A percentile compares a stretch with the other conserved stretches of the same genome.
Conservation (phyloP, 345 rosid genomes). For the Erysimum cheiranthoides region DNA sequence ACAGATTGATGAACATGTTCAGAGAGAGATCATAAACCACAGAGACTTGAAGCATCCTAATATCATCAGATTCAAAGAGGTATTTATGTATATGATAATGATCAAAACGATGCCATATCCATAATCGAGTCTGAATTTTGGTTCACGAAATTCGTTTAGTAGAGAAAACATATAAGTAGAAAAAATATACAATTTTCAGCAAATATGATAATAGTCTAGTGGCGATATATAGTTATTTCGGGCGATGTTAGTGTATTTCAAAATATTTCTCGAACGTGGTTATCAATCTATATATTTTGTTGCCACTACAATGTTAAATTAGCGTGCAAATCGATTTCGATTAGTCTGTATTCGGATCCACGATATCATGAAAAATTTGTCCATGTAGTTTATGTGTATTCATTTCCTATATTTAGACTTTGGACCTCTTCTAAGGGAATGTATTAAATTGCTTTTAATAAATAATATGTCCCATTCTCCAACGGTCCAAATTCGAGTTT, state of each 20-base stretch:
- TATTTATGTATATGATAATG: slow-evolving; percentile 25
- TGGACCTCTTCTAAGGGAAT: slow-evolving; percentile 36
- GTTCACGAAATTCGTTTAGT: background rate
- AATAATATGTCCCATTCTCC: slow-evolving; percentile 26
- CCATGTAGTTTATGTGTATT: slow-evolving; percentile 26
- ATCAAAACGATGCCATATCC: background rate
- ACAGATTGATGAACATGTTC: slow-evolving; percentile 91
- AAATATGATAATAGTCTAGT: background rate
- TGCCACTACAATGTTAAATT: background rate
- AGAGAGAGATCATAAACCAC: slow-evolving; percentile 92
- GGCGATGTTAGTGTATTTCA: slow-evolving; percentile 13
- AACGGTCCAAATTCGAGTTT: slow-evolving; percentile 36
- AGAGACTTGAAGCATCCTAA: slow-evolving; percentile 85
- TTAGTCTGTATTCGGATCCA: background rate
- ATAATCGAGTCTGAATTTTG: background rate
- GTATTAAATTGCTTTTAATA: slow-evolving; percentile 1
- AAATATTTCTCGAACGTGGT: background rate
- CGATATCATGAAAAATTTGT: background rate
- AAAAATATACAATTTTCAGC: background rate
- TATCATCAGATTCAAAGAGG: slow-evolving; percentile 88
- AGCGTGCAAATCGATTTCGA: background rate
- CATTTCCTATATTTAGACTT: slow-evolving; percentile 31
- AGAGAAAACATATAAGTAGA: background rate
- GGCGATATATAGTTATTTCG: background rate
- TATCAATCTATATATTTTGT: background rate